These are phyloP conservation scores for Medicago arabica DNA, from an alignment of 306 rosid genomes.

Conservation along the genomic window DNA sequence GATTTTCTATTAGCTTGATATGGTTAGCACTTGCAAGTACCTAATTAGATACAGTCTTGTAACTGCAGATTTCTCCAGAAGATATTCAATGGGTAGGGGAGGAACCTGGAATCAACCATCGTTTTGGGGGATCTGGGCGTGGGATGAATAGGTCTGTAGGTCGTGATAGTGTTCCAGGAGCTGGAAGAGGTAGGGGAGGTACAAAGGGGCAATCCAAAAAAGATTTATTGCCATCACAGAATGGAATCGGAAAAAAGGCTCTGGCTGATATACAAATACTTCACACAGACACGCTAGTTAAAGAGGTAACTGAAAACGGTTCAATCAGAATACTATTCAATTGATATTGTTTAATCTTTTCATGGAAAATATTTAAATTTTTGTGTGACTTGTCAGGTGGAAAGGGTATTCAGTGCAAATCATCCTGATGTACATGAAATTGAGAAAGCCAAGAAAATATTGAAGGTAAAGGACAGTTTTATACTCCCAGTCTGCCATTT, in stretches of 20 bases:
- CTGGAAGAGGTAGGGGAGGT: constrained; percentile 87
- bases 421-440: constrained; percentile 84
- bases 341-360: constrained; percentile 28
- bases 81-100: constrained; percentile 95
- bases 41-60: constrained; percentile 38
- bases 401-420: constrained; percentile 81
- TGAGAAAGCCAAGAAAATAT: constrained; percentile 81
- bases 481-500: constrained; percentile 1
- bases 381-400: constrained; percentile 63
- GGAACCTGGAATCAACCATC: constrained; percentile 79
- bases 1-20: constrained; percentile 18
- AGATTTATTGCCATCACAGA: constrained; percentile 74
- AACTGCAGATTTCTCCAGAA: constrained; percentile 76
- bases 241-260: constrained; percentile 78
- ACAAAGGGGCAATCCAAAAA: constrained; percentile 72
- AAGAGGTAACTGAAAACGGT: constrained; percentile 64
- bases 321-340: constrained; percentile 13
- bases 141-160: constrained; percentile 67
- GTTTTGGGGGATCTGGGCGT: constrained; percentile 66
- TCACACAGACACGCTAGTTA: constrained; percentile 79
- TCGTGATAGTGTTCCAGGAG: constrained; percentile 63
- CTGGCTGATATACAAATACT: constrained; percentile 80
- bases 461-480: constrained; percentile 62
- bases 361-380: constrained; percentile 25
- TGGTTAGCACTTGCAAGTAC: constrained; percentile 25